These are phyloP conservation scores for Ailanthus altissimus DNA, from an alignment of 345 rosid genomes.

Conservation along the genomic window DNA sequence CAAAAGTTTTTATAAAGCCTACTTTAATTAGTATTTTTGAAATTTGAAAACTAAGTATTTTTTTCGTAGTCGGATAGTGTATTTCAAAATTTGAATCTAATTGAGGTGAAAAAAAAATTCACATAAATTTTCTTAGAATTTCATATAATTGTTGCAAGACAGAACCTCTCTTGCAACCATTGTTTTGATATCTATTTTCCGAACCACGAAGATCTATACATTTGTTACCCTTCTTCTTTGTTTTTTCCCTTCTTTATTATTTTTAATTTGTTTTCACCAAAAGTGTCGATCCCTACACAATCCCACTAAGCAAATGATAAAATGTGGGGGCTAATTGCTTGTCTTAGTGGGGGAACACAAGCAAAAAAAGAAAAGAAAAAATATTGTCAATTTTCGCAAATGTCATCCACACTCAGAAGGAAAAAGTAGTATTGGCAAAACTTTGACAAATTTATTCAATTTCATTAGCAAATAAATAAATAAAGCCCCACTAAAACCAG, in stretches of 20 bases:
- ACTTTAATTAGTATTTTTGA: too few species aligned
- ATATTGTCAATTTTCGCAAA: conserved; percentile 3
- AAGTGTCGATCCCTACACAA: conserved; percentile 5
- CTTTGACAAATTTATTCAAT: not conserved
- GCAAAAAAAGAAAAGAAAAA: too few species aligned
- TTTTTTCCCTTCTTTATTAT: not conserved
- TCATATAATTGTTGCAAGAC: too few species aligned
- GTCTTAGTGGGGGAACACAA: conserved; percentile 21
- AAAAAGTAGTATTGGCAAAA: conserved; percentile 8
- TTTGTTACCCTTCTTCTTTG: not conserved
- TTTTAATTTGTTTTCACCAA: not conserved
- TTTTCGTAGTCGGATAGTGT: too few species aligned
- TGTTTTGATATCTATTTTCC: too few species aligned
- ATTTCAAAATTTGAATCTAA: too few species aligned
- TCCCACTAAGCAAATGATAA: conserved; percentile 12
- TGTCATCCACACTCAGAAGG: conserved; percentile 28
- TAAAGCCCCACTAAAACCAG: conserved; percentile 28
- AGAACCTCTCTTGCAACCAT: too few species aligned
- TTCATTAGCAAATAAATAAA: not conserved
- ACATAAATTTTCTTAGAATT: too few species aligned
- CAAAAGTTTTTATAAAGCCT: too few species aligned
- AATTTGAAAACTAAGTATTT: too few species aligned
- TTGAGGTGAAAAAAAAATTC: too few species aligned
- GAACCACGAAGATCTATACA: not conserved
- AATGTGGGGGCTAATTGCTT: not conserved